These are phyloP conservation scores for Ophiostoma sp. DNA, from an alignment of 2,329 filamentous ascomycete species.

Conservation along the genomic window DNA sequence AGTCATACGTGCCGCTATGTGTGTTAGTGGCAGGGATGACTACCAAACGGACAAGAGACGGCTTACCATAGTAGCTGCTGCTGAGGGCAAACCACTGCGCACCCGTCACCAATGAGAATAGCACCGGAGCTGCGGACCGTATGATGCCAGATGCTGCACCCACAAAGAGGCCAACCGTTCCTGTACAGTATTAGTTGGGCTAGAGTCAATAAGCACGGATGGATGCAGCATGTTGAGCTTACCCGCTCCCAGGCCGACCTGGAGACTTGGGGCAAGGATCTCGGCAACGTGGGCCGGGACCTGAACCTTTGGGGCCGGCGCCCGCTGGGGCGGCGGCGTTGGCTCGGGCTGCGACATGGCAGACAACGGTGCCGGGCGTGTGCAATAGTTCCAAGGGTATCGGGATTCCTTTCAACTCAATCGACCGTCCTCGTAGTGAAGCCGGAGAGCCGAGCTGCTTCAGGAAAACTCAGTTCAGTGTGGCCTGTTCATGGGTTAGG, in stretches of 20 bases:
- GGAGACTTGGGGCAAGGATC: constrained; percentile 48
- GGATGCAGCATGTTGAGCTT: background rate
- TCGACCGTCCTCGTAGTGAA: background rate
- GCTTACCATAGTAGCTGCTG: constrained; percentile 67
- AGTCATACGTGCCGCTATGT: constrained; percentile 8
- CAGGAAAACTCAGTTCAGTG: background rate
- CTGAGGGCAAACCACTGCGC: constrained; percentile 78
- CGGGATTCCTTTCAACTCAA: background rate
- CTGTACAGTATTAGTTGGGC: constrained; percentile 34
- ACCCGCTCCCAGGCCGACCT: constrained; percentile 58
- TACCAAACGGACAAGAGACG: background rate
- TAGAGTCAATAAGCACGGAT: too few relatives aligned
- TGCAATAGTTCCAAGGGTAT: background rate
- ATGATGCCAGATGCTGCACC: constrained; percentile 68
- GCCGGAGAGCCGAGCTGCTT: background rate
- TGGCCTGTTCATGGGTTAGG: constrained; percentile 3
- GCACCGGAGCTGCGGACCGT: constrained; percentile 57
- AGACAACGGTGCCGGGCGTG: background rate
- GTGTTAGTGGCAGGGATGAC: background rate
- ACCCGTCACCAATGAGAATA: constrained; percentile 68
- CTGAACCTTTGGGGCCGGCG: constrained; percentile 27
- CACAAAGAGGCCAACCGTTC: constrained; percentile 55
- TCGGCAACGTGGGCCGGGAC: constrained; percentile 42
- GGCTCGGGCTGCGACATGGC: constrained; percentile 20
- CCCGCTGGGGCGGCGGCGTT: constrained; percentile 11